These are phyloP conservation scores for Metschnikowia drakensbergensis DNA, from an alignment of 805 yeast genomes.

Conservation along the genomic window DNA sequence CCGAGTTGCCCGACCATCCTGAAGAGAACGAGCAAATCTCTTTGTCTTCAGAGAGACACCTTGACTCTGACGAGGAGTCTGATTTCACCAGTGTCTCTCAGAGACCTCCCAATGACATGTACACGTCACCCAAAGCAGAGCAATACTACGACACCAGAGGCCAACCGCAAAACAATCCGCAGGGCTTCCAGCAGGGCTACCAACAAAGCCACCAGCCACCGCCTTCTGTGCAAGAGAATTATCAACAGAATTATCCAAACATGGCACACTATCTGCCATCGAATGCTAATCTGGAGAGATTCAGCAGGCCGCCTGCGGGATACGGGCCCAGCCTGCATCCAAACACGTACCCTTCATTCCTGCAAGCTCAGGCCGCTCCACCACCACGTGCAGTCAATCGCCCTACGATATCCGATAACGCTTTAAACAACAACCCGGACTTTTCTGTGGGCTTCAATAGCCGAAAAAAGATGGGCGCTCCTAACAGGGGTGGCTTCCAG, in stretches of 20 bases:
- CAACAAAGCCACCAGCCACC: slow-evolving; percentile 8
- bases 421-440: slow-evolving; percentile 39
- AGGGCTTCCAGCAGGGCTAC: neutral
- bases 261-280: slow-evolving; percentile 9
- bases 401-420: slow-evolving; percentile 37
- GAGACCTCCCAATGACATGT: slow-evolving; percentile 59
- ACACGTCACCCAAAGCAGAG: slow-evolving; percentile 10
- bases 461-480: slow-evolving; percentile 16
- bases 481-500: neutral
- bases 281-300: slow-evolving; percentile 1
- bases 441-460: slow-evolving; percentile 27
- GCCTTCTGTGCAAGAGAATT: slow-evolving; percentile 1
- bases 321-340: slow-evolving; percentile 6
- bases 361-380: slow-evolving; percentile 4
- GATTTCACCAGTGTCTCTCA: slow-evolving; percentile 79
- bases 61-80: slow-evolving; percentile 46
- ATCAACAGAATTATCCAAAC: slow-evolving; percentile 5
- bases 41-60: slow-evolving; percentile 7
- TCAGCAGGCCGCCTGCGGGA: neutral
- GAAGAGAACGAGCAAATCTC: slow-evolving; percentile 10
- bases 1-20: slow-evolving; percentile 32
- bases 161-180: slow-evolving; percentile 1
- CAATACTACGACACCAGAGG: neutral
- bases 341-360: slow-evolving; percentile 8
- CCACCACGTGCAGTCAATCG: slow-evolving; percentile 19